phyloP scores from a whole-genome alignment of 192 early-diverging fungal genomes.

The Coemansia sp. region DNA sequence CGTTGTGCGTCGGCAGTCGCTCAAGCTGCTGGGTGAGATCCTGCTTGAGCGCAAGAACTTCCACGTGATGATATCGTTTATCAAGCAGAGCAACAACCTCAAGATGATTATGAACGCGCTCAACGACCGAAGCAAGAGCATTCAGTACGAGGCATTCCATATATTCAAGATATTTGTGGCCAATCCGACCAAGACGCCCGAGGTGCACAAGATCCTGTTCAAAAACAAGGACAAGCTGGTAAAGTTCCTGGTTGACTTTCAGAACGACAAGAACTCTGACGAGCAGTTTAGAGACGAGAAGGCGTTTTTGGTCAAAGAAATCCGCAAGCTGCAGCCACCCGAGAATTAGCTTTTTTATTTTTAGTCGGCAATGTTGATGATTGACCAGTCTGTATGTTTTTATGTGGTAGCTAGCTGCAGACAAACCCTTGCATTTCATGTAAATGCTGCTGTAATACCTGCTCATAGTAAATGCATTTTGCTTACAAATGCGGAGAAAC shows the following conservation, averaged over 20 bases:
- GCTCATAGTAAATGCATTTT: neutral
- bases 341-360: neutral
- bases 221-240: slow-evolving; percentile 93
- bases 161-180: slow-evolving; percentile 99
- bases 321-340: slow-evolving; percentile 54
- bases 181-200: slow-evolving; percentile 93
- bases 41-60: slow-evolving; percentile 95
- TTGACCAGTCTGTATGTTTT: neutral
- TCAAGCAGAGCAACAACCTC: slow-evolving; percentile 86
- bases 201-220: slow-evolving; percentile 85
- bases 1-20: slow-evolving; percentile 95
- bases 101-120: slow-evolving; percentile 98
- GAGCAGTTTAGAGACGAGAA: slow-evolving; percentile 99
- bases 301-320: slow-evolving; percentile 90
- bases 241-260: slow-evolving; percentile 84
- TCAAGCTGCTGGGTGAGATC: slow-evolving; percentile 98
- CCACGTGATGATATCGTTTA: slow-evolving; percentile 93
- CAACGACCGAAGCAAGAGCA: slow-evolving; percentile 93
- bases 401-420: too few species aligned
- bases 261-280: slow-evolving; percentile 95
- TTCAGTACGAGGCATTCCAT: slow-evolving; percentile 99
- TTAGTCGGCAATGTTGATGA: neutral
- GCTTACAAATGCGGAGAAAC: neutral
- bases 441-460: too few species aligned
- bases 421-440: too few species aligned